Percentiles rank a stretch among this genome's conserved stretches.
Conservation (phyloP, 208 protist species). For the Naegleria gruberi region DNA sequence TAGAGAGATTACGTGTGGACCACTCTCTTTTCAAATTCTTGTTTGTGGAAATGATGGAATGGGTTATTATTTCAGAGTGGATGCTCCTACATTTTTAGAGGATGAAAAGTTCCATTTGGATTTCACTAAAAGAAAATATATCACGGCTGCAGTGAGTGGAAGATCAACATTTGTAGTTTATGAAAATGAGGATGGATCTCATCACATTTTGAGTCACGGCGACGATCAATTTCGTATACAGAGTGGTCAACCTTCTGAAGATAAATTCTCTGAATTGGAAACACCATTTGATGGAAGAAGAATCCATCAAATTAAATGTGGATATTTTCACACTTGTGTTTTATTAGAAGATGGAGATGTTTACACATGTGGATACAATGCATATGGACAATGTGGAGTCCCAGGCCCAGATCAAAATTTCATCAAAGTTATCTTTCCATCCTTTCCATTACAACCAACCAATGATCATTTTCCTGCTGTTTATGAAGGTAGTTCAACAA, state of each 20-base stretch:
- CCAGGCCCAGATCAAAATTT: background rate
- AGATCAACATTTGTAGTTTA: background rate
- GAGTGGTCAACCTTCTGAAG: background rate
- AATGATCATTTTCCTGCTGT: background rate
- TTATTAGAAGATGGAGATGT: background rate
- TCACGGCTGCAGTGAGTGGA: background rate
- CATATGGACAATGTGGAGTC: background rate
- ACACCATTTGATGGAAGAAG: background rate
- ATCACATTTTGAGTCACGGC: background rate
- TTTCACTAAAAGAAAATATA: no score
- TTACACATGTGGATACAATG: background rate
- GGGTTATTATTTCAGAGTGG: no score
- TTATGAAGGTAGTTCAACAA: background rate
- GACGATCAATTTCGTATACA: background rate
- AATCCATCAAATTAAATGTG: background rate
- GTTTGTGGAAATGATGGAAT: no score
- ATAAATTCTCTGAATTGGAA: background rate
- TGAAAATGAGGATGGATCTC: background rate
- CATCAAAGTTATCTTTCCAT: background rate
- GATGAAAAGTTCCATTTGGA: no score
- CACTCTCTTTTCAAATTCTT: no score
- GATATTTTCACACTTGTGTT: background rate
- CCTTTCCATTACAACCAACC: background rate
- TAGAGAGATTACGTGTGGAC: no score
- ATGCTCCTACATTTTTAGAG: no score